Evolutionary conservation across 2,329 filamentous ascomycete genomes (phyloP).

Genomic region (Diplodia intermedia): DNA sequence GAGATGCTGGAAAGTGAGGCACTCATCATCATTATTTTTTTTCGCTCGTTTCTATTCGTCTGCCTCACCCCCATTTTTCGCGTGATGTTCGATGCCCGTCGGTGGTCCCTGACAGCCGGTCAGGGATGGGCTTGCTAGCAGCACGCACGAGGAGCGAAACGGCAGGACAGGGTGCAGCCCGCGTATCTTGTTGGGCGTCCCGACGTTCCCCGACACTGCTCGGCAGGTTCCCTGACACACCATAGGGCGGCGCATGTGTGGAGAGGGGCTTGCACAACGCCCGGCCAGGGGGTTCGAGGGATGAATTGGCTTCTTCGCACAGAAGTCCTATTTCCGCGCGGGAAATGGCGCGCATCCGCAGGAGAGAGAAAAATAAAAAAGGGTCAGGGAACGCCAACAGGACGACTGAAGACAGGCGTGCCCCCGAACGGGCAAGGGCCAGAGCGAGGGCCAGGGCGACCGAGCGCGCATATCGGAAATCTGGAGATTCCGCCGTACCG

Average conservation of each 20-base stretch:
- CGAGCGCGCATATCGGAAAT: slow-evolving; percentile 19
- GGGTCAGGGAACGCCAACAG: not conserved
- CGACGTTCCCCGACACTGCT: slow-evolving; percentile 27
- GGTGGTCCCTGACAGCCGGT: slow-evolving; percentile 16
- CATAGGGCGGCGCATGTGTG: slow-evolving; percentile 11
- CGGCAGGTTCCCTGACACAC: slow-evolving; percentile 6
- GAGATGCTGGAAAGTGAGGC: slow-evolving; percentile 3
- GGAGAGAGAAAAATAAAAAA: not conserved
- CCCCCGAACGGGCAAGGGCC: slow-evolving; percentile 1
- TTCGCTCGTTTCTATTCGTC: not conserved
- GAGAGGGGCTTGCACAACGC: slow-evolving; percentile 16
- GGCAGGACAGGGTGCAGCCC: slow-evolving; percentile 16
- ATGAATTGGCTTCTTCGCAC: slow-evolving; percentile 21
- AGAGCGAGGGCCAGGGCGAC: not conserved
- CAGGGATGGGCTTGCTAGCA: slow-evolving; percentile 22
- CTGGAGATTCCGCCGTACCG: slow-evolving; percentile 27
- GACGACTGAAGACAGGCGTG: not conserved
- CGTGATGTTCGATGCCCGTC: slow-evolving; percentile 9
- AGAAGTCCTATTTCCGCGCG: slow-evolving; percentile 6
- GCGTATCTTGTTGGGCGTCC: slow-evolving; percentile 29
- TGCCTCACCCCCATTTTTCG: slow-evolving; percentile 6
- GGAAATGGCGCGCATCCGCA: slow-evolving; percentile 12
- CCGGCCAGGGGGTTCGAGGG: slow-evolving; percentile 21
- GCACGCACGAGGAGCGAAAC: slow-evolving; percentile 14
- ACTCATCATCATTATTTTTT: not conserved